Evolutionary conservation across 2,329 filamentous ascomycete species (phyloP).

Genomic region (Plenodomus biglobosus): DNA sequence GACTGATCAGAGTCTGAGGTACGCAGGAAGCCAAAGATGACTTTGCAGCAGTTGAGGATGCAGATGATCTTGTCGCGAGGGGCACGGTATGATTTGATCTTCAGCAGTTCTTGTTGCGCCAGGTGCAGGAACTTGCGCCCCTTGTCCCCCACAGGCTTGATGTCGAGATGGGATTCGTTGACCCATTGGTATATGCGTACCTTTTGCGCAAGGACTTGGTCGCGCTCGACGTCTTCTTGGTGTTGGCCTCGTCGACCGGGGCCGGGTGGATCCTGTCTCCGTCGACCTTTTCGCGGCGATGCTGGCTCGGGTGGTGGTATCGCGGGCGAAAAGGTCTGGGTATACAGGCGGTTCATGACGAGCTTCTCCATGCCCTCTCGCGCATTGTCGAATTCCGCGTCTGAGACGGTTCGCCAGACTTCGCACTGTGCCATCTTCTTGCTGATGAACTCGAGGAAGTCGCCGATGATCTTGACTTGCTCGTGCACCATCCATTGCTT

Average conservation of each 20-base stretch:
- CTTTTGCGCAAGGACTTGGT: conserved; percentile 94
- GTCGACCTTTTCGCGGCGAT: conserved; percentile 68
- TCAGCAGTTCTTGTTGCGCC: conserved; percentile 90
- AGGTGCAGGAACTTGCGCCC: conserved; percentile 84
- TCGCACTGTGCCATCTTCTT: conserved; percentile 99
- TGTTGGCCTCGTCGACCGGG: conserved; percentile 92
- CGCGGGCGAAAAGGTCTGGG: conserved; percentile 92
- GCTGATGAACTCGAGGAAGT: conserved; percentile 93
- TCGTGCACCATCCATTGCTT: conserved; percentile 99
- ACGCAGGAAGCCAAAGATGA: conserved; percentile 92
- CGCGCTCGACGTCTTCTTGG: conserved; percentile 95
- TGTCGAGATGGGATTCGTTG: conserved; percentile 88
- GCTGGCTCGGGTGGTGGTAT: conserved; percentile 80
- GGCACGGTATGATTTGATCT: conserved; percentile 96
- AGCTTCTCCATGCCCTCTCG: conserved; percentile 99
- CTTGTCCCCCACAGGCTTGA: conserved; percentile 79
- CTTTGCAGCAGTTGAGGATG: conserved; percentile 97
- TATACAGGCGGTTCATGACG: conserved; percentile 96
- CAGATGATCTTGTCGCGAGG: conserved; percentile 98
- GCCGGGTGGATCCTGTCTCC: conserved; percentile 60
- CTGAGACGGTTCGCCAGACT: conserved; percentile 92
- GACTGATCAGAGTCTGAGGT: conserved; percentile 93
- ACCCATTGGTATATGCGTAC: conserved; percentile 97
- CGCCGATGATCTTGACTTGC: conserved; percentile 97
- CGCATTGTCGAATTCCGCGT: conserved; percentile 97